Evolutionary conservation across 2,329 filamentous ascomycete genomes (phyloP), one percentile per base, ranked within the genome.

Genomic region (Ceratocystis papillata): DNA sequence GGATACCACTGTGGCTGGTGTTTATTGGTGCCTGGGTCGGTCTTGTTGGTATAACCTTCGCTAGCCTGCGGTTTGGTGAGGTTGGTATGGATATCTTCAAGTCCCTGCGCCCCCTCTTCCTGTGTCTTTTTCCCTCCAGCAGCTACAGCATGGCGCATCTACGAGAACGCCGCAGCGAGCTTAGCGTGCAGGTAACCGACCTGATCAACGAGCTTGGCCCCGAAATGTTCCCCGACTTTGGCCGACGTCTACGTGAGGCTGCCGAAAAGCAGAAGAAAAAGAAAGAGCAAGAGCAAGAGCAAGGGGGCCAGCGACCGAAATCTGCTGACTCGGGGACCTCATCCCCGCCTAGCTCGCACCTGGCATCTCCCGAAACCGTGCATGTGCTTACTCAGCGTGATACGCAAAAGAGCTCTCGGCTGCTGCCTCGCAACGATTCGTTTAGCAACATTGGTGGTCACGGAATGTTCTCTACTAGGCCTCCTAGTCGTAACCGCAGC

Each of bases 21-120:
- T 85, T 92, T 69, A 74, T 90, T 8, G 83, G 85, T 48, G 88
- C 91, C 62, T 87, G 89, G 78, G 80, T 90, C 61, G 78, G 95
- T 70, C 96, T 96, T 79, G 88, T 92, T 5, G 83, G 86, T 28
- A 88, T 96, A 71, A 96, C 92, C 0, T 96, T 96, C 75, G 92
- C 91, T 3, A 90, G 94, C 5, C 85, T 99, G 64, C 87, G 94
- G 10, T 96, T 97, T 70, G 94, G 94, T 60, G 94, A 99, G 77
- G 87, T 96, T n/a, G 94, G 93, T 64, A 96, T 99, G 91, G 94
- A 99, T 73, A 96, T 99, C 66, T 79, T 94, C 78, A 99, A 97
- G 77, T 97, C 93, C 0, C 82, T 99, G 17, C 85, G 90, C 8
- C 94, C 94, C 5, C 83, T 99, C 8, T 79, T 96, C 59, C 80